A percentile compares a stretch with the other conserved stretches of the same genome.
These are phyloP conservation scores for Strobilomyces dryophilus DNA, from an alignment of 768 basidiomycete genomes.

Conservation along the genomic window DNA sequence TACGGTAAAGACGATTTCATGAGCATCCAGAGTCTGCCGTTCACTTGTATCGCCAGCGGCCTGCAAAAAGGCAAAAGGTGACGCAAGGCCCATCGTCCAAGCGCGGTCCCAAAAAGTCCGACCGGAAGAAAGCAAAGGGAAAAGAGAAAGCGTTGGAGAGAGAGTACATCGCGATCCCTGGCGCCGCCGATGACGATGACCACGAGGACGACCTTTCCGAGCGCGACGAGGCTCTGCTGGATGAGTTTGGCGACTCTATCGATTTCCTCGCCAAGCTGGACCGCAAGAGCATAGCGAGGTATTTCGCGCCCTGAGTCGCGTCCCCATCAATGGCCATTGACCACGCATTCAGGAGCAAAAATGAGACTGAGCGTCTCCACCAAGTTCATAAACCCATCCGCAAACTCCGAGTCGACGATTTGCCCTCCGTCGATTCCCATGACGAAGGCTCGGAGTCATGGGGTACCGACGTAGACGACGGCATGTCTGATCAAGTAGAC, in stretches of 20 bases:
- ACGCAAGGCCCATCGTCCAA: conserved; percentile 23
- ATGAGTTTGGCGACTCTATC: conserved; percentile 57
- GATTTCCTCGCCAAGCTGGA: conserved; percentile 73
- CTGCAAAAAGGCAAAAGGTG: conserved; percentile 63
- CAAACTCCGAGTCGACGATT: conserved; percentile 45
- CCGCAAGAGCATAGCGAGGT: conserved; percentile 78
- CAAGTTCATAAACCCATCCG: conserved; percentile 57
- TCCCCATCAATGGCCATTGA: conserved; percentile 3
- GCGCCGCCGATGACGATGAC: conserved; percentile 3
- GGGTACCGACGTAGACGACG: conserved; percentile 35
- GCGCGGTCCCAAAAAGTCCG: conserved; percentile 14
- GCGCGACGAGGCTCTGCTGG: conserved; percentile 62
- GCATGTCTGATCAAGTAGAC: conserved; percentile 4
- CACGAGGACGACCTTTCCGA: conserved; percentile 53
- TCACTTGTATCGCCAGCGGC: conserved; percentile 25
- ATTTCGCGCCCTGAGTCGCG: conserved; percentile 19
- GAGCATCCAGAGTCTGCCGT: background rate
- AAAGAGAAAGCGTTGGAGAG: conserved; percentile 62
- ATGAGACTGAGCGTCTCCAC: conserved; percentile 71
- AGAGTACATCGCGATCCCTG: conserved; percentile 60
- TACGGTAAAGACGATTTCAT: conserved; percentile 22
- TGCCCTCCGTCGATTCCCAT: conserved; percentile 68
- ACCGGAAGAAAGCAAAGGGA: conserved; percentile 38
- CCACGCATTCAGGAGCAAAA: conserved; percentile 63
- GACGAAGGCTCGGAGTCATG: conserved; percentile 54